Conservation (phyloP, 208 protist species). For the Crithidia fasciculata region DNA sequence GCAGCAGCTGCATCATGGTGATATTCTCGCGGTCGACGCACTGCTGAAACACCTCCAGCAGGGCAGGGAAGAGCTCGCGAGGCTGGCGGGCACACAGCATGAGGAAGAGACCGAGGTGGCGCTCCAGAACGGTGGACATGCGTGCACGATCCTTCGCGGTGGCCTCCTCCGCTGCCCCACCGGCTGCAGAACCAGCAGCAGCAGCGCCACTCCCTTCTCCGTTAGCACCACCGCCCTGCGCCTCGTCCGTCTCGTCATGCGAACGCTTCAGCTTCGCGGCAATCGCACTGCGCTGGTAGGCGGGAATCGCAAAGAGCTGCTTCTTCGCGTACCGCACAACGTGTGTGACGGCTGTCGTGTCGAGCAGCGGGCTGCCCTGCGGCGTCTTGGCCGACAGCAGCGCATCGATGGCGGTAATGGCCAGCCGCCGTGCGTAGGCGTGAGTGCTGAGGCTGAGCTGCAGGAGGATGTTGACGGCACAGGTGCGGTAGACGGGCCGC, state of each 20-base stretch:
- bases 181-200: background rate
- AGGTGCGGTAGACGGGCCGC: conserved; percentile 59
- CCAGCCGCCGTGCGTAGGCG: conserved; percentile 61
- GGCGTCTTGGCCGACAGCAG: conserved; percentile 33
- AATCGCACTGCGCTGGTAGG: conserved; percentile 27
- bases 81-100: conserved; percentile 82
- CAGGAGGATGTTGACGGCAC: conserved; percentile 70
- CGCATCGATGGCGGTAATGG: conserved; percentile 57
- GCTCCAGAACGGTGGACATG: conserved; percentile 45
- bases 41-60: conserved; percentile 73
- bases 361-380: conserved; percentile 39
- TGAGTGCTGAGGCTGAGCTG: conserved; percentile 51
- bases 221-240: background rate
- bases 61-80: conserved; percentile 59
- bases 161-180: conserved; percentile 21
- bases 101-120: conserved; percentile 70
- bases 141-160: conserved; percentile 34
- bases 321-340: conserved; percentile 73
- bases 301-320: conserved; percentile 65
- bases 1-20: conserved; percentile 59
- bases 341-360: conserved; percentile 46
- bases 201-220: conserved; percentile 6
- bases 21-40: conserved; percentile 62
- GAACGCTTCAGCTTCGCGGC: conserved; percentile 20
- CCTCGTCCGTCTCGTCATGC: conserved; percentile 23